These are phyloP conservation scores for Ceriops zippeliana DNA, from an alignment of 345 rosid genomes.

Conservation along the genomic window DNA sequence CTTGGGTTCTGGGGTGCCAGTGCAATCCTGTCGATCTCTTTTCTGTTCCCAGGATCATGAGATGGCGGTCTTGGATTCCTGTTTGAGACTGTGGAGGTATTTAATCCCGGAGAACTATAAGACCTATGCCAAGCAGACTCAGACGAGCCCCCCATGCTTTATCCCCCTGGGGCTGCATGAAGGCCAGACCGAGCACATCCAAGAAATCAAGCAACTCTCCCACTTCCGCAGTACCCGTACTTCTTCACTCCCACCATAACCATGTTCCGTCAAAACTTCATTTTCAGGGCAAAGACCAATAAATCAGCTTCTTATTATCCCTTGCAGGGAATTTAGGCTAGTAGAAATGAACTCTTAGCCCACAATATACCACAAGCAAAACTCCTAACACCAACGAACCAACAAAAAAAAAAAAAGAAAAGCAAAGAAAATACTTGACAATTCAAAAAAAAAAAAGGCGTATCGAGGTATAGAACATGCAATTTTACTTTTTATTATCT, in stretches of 20 bases:
- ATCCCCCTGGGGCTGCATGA: slow-evolving; percentile 46
- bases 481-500: background rate
- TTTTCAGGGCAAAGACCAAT: slow-evolving; percentile 15
- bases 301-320: slow-evolving; percentile 13
- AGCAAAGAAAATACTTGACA: background rate
- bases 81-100: slow-evolving; percentile 52
- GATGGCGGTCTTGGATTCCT: slow-evolving; percentile 41
- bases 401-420: background rate
- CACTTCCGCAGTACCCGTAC: slow-evolving; percentile 23
- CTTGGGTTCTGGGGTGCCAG: slow-evolving; percentile 47
- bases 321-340: slow-evolving; percentile 21
- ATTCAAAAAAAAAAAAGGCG: too few species aligned
- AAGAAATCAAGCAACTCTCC: slow-evolving; percentile 35
- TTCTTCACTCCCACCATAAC: slow-evolving; percentile 33
- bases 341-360: slow-evolving; percentile 17
- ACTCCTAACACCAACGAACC: slow-evolving; percentile 9
- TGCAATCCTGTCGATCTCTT: slow-evolving; percentile 40
- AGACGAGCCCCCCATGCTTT: slow-evolving; percentile 77
- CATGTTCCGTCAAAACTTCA: slow-evolving; percentile 47
- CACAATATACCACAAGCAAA: slow-evolving; percentile 12
- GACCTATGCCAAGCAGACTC: slow-evolving; percentile 59
- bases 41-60: slow-evolving; percentile 36
- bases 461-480: background rate
- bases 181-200: slow-evolving; percentile 33
- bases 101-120: slow-evolving; percentile 53